Base-by-base conservation (phyloP, 2,329 filamentous ascomycete genomes). In the Aureobasidium sp. region DNA sequence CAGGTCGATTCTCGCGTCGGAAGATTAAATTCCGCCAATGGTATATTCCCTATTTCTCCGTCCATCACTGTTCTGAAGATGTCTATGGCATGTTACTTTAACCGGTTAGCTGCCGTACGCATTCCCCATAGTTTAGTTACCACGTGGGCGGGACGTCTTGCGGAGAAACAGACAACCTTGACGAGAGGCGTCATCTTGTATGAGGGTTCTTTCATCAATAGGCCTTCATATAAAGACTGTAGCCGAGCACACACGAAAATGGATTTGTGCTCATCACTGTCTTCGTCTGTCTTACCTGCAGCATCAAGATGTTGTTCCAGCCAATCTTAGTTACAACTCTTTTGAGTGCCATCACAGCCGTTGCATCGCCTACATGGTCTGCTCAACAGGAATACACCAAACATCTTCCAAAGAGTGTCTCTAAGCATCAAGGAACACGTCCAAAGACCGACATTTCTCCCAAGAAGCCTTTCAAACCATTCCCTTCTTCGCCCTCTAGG, bases 371-470 rank as follows among this genome's bases (percentile, higher is more conserved):
- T 3, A 70, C 69, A 42, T 71, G 68, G 68, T 64, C 66, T 9
- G 67, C 69, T 5, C 67, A 69, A 39, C 44, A 69, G 59, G 69
- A 69, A 53, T 70, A 70, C 50, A 64, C 65, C 0, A 61, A 66
- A 16, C 42, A 30, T 14, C 59, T 68, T 3, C 67, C 67, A 9
- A 62, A 62, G 51, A 48, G 61, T 32, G 39, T 62, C 8, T 64
- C 63, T 10, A 66, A 66, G 25, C 69, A 70, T 50, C 67, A 64
- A 36, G 64, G 59, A n/a, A 50, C 59, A 7, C 67, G 75, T 30
- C 73, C 75, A 1, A 65, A 70, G 13, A 68, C 74, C 47, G 64
- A 68, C 1, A 68, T 75, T 41, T 64, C 66, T 9, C 75, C 76
- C 5, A 68, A 74, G 42, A 68, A 72, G 34, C 73, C 74, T 0